These are phyloP conservation scores for Microbotryum saponariae DNA, from an alignment of 1,284 basidiomycete species.

Conservation along the genomic window DNA sequence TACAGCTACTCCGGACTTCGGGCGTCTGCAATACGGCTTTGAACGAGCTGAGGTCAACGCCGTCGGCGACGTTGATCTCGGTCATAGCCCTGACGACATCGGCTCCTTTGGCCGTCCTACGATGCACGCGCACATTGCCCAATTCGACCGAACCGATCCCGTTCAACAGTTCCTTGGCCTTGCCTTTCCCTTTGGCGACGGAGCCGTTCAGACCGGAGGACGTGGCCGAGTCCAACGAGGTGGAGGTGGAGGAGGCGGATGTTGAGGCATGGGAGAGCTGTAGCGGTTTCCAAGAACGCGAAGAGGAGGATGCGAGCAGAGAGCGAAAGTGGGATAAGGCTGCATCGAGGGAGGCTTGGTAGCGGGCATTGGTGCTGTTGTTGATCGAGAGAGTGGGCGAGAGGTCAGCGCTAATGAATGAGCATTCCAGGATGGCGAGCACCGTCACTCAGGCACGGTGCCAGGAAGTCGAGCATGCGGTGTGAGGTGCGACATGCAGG, in stretches of 20 bases:
- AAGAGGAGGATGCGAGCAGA: conserved; percentile 40
- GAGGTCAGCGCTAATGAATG: background rate
- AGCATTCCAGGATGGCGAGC: background rate
- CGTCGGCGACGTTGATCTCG: conserved; percentile 60
- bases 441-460: too few relatives aligned
- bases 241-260: conserved; percentile 28
- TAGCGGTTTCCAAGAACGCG: conserved; percentile 44
- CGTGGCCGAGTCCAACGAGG: background rate
- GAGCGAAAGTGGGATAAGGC: conserved; percentile 23
- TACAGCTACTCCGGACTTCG: conserved; percentile 68
- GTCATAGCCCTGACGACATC: conserved; percentile 77
- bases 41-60: conserved; percentile 66
- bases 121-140: conserved; percentile 44
- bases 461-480: too few relatives aligned
- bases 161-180: conserved; percentile 28
- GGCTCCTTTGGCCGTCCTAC: conserved; percentile 46
- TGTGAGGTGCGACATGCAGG: too few relatives aligned
- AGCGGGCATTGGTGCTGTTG: conserved; percentile 24
- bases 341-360: conserved; percentile 15
- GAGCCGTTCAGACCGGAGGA: background rate
- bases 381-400: background rate
- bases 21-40: conserved; percentile 73
- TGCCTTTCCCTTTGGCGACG: conserved; percentile 4
- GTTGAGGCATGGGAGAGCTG: conserved; percentile 36
- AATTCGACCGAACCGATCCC: conserved; percentile 38